Percentiles rank a stretch among this genome's conserved stretches.
phyloP scores from a whole-genome alignment of 192 early-diverging fungal genomes.

The Irineochytrium annulatum region DNA sequence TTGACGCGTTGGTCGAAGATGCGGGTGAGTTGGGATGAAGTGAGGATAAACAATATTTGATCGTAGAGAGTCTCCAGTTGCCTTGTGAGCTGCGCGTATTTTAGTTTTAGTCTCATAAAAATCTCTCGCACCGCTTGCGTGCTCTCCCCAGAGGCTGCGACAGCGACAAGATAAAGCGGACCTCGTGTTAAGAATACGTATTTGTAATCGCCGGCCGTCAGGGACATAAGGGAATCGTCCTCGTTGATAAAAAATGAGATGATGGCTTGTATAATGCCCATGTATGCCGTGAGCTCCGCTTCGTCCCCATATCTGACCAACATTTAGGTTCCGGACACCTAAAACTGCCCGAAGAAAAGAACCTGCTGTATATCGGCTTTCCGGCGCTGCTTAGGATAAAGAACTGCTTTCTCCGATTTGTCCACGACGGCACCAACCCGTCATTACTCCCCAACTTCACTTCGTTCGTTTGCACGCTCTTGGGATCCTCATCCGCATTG shows the following conservation, averaged over 20 bases:
- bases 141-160: constrained; percentile 73
- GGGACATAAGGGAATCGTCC: constrained; percentile 70
- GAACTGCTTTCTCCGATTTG: constrained; percentile 73
- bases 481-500: too few species aligned
- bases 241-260: constrained; percentile 79
- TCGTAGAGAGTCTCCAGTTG: constrained; percentile 76
- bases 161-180: constrained; percentile 82
- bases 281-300: constrained; percentile 70
- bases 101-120: not conserved
- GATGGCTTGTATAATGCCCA: constrained; percentile 88
- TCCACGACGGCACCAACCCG: constrained; percentile 47
- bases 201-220: constrained; percentile 65
- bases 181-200: constrained; percentile 80
- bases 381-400: constrained; percentile 90
- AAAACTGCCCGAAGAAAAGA: not conserved
- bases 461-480: too few species aligned
- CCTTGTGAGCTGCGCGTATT: constrained; percentile 59
- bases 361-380: constrained; percentile 91
- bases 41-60: constrained; percentile 83
- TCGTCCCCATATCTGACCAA: constrained; percentile 78
- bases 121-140: constrained; percentile 52
- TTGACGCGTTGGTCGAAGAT: constrained; percentile 85
- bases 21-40: constrained; percentile 68
- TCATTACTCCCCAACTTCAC: too few species aligned
- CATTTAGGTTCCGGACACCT: not conserved